These are phyloP conservation scores for Podospora appendiculata DNA, from an alignment of 495 filamentous ascomycete species.

Conservation along the genomic window DNA sequence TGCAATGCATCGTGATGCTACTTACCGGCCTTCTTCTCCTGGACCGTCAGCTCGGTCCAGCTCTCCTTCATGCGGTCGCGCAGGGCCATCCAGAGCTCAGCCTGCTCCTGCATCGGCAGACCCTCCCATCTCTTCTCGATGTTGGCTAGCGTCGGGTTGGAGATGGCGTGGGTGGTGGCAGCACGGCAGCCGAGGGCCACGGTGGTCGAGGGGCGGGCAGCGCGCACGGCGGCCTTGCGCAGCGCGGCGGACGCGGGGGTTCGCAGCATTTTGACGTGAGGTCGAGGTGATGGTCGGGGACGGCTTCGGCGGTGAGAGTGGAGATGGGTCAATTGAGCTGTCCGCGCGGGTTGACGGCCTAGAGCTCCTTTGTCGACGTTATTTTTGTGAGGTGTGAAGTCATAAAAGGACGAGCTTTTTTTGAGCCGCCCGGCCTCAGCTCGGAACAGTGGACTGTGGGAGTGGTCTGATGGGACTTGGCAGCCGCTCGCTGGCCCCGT, in stretches of 20 bases:
- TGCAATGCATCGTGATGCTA: constrained; percentile 14
- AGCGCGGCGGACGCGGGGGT: constrained; percentile 28
- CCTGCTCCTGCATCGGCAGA: constrained; percentile 97
- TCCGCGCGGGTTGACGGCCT: constrained; percentile 22
- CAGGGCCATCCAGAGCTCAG: constrained; percentile 96
- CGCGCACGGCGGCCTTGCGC: constrained; percentile 33
- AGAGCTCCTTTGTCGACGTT: constrained; percentile 18
- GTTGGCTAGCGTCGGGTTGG: constrained; percentile 92
- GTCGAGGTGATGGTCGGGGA: constrained; percentile 10
- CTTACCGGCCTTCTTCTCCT: constrained; percentile 99
- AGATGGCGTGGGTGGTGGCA: constrained; percentile 74
- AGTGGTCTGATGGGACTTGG: constrained; percentile 20
- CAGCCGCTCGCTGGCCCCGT: constrained; percentile 5
- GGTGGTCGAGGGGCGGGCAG: constrained; percentile 23
- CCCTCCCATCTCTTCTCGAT: constrained; percentile 99
- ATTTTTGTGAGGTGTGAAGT: constrained; percentile 28
- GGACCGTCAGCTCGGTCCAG: constrained; percentile 87
- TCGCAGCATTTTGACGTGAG: constrained; percentile 29
- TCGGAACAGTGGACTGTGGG: constrained; percentile 11
- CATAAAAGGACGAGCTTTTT: constrained; percentile 28
- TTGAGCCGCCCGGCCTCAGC: constrained; percentile 18
- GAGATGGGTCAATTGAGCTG: constrained; percentile 37
- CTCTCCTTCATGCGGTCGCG: constrained; percentile 96
- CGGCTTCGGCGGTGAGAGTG: constrained; percentile 19
- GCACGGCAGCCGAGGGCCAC: constrained; percentile 50